These are phyloP conservation scores for Colletotrichum noveboracense DNA, from an alignment of 2,329 filamentous ascomycete species.

Conservation along the genomic window DNA sequence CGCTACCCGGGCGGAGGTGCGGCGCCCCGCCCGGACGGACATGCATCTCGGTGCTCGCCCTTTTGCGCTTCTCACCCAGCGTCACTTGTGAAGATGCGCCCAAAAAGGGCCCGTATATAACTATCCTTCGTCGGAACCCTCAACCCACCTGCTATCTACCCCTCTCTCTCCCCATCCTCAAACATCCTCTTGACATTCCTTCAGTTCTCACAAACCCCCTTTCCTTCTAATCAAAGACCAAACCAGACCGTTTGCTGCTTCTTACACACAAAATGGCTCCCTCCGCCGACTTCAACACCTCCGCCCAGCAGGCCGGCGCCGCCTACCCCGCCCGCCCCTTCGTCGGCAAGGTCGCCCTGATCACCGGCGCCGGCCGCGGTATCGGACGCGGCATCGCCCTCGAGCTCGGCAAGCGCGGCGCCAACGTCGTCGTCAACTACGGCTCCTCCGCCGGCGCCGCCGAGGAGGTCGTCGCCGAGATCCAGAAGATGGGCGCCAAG, in stretches of 20 bases:
- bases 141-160: rapidly evolving
- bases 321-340: conserved; percentile 41
- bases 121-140: neutral
- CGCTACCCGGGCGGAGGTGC: conserved; percentile 18
- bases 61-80: neutral
- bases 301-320: conserved; percentile 25
- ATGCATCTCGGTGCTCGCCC: conserved; percentile 11
- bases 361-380: conserved; percentile 70
- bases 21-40: conserved; percentile 13
- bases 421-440: conserved; percentile 73
- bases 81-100: neutral
- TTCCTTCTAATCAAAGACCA: neutral
- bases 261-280: conserved; percentile 29
- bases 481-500: conserved; percentile 61
- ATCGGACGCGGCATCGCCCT: conserved; percentile 71
- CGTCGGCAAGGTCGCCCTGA: conserved; percentile 60
- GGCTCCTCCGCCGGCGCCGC: conserved; percentile 59
- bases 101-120: conserved; percentile 6
- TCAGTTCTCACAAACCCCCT: neutral
- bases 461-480: conserved; percentile 59
- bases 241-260: neutral
- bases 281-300: conserved; percentile 24
- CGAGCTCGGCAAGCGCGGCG: conserved; percentile 69
- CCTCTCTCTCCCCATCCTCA: neutral
- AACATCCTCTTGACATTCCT: neutral